phyloP scores from a whole-genome alignment of 768 basidiomycete species.

The Termitomyces bulborhizus region DNA sequence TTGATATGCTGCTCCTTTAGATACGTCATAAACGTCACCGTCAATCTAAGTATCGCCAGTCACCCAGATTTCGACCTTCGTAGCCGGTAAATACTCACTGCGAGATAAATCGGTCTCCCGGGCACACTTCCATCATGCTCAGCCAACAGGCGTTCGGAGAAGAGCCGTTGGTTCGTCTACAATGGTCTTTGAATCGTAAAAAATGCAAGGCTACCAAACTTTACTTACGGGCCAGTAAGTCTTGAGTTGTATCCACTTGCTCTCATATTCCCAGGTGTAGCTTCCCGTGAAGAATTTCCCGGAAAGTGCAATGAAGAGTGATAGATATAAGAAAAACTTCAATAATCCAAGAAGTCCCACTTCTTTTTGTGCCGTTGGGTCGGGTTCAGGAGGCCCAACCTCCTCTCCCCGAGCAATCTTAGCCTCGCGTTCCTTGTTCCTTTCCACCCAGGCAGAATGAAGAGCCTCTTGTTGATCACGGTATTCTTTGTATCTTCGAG shows the following conservation, averaged over 20 bases:
- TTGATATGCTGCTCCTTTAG: constrained; percentile 75
- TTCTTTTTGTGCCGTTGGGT: constrained; percentile 66
- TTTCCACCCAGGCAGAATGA: constrained; percentile 61
- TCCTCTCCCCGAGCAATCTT: constrained; percentile 70
- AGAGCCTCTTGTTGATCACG: constrained; percentile 52
- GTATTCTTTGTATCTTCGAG: constrained; percentile 59
- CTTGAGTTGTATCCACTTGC: constrained; percentile 54
- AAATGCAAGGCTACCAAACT: neutral
- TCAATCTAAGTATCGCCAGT: constrained; percentile 55
- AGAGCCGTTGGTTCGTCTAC: constrained; percentile 56
- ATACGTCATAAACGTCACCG: constrained; percentile 90
- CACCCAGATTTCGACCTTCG: neutral
- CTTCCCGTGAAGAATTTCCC: constrained; percentile 87
- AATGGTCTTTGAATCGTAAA: neutral
- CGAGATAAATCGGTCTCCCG: constrained; percentile 73
- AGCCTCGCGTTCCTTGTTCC: constrained; percentile 65
- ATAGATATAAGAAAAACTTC: constrained; percentile 57
- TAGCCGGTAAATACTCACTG: constrained; percentile 39
- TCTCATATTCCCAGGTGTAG: constrained; percentile 77
- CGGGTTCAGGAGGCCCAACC: constrained; percentile 65
- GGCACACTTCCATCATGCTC: constrained; percentile 66
- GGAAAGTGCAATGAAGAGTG: constrained; percentile 50
- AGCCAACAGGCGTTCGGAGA: constrained; percentile 66
- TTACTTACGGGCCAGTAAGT: constrained; percentile 57
- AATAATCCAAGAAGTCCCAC: constrained; percentile 59